A percentile compares a stretch with the other conserved stretches of the same genome.
These are phyloP conservation scores for Neolecta irregularis DNA, from an alignment of 1,139 yeast species.

Conservation along the genomic window DNA sequence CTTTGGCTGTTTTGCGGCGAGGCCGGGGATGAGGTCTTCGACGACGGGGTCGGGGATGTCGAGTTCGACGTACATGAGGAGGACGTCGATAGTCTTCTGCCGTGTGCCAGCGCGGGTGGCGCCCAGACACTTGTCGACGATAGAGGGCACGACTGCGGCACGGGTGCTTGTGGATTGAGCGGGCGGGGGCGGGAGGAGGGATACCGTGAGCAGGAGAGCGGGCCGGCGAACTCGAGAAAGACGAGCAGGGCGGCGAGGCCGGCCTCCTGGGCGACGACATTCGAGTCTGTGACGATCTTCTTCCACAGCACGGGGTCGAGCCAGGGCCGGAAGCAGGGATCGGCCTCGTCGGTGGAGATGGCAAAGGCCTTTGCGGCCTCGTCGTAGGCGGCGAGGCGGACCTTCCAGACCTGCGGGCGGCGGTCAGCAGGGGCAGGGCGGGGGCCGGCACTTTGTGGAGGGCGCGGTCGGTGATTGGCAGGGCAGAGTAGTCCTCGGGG, in stretches of 20 bases:
- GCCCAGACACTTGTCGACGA: constrained; percentile 68
- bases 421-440: background rate
- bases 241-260: constrained; percentile 46
- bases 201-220: constrained; percentile 24
- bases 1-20: constrained; percentile 58
- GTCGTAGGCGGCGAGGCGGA: constrained; percentile 63
- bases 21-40: constrained; percentile 49
- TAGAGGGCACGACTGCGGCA: constrained; percentile 36
- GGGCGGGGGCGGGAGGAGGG: constrained; percentile 10
- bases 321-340: constrained; percentile 35
- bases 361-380: constrained; percentile 43
- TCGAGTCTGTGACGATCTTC: constrained; percentile 53
- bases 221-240: constrained; percentile 48
- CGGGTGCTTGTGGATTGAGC: constrained; percentile 20
- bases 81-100: constrained; percentile 44
- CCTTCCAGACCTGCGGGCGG: constrained; percentile 56
- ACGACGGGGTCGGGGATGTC: constrained; percentile 51
- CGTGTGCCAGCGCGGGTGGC: constrained; percentile 68
- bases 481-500: constrained; percentile 43
- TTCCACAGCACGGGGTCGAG: constrained; percentile 38
- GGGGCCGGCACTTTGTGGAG: constrained; percentile 37
- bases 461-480: constrained; percentile 54
- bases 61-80: constrained; percentile 48
- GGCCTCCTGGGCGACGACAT: constrained; percentile 84
- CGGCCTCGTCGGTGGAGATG: constrained; percentile 39